Evolutionary conservation across 2,329 filamentous ascomycete species (phyloP), one percentile per base, ranked within the genome.

Genomic region (Coleophoma eucalyptorum): DNA sequence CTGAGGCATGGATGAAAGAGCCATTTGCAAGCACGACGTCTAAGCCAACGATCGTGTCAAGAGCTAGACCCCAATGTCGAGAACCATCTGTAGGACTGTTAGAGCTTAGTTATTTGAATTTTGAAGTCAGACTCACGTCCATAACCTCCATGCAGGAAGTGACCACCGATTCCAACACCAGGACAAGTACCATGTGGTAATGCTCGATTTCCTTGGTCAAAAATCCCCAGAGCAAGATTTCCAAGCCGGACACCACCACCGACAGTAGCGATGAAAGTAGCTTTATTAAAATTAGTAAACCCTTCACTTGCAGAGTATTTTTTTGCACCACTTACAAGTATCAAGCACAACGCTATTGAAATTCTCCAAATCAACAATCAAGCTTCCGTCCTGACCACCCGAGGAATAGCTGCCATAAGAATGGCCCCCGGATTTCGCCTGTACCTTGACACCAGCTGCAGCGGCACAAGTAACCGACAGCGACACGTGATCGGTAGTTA

Each of bases 121-220:
- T 20, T 6, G 4, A 2, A 42, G 40, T 5, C 2, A 20, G 6
- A 72, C 15, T 62, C 62, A 41, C 65, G 58, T 1, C 72, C 72
- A 50, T 65, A 72, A 5, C 70, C 73, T 4, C 74, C 74, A 44
- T 3, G 76, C 5, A 77, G 81, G 3, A 77, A 73, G 56, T 83
- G 79, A 0, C 79, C 79, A 37, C 79, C 79, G 12, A 80, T 71
- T 3, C 79, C 79, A 11, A 83, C 78, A 4, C 72, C 74, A 1
- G 79, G 79, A 50, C 80, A 83, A 2, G 77, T 76, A n/a, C 80
- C 80, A 50, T 83, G 80, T 0, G 80, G 69, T 46, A 83, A 75
- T 3, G 80, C 80, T n/a, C 80, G 71, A 18, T 71, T 70, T 5
- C 77, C 79, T 50, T 75, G 70, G 13, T 72, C 61, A 50, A 79